Conservation (phyloP, 495 filamentous ascomycete species). For the Trichodelitschia bisporula region DNA sequence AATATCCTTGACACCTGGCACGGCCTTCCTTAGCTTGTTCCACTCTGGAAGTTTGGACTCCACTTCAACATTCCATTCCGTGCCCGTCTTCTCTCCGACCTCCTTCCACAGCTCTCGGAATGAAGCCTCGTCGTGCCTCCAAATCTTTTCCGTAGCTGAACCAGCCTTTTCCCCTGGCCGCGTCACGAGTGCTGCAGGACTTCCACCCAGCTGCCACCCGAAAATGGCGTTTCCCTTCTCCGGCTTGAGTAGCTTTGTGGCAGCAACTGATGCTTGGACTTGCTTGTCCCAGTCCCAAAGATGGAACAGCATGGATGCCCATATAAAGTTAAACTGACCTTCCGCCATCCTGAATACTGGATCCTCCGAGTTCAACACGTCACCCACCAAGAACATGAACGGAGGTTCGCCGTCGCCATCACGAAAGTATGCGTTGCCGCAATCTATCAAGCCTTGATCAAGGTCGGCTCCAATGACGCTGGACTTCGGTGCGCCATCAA, state of each 20-base stretch:
- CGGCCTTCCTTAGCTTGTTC: too few relatives aligned
- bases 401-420: neutral
- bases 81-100: neutral
- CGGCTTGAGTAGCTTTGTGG: neutral
- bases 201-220: neutral
- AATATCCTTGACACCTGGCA: too few relatives aligned
- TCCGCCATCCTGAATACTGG: neutral
- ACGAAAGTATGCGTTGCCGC: neutral
- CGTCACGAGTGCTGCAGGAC: neutral
- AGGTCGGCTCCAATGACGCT: neutral
- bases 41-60: neutral
- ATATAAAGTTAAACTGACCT: neutral
- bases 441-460: neutral
- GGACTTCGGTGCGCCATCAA: neutral
- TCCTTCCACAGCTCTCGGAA: neutral
- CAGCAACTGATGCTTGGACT: neutral
- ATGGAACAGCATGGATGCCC: neutral
- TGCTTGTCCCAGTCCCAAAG: conserved; percentile 1
- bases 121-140: neutral
- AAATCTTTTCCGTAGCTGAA: neutral
- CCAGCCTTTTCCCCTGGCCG: neutral
- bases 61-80: neutral
- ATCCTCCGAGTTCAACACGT: neutral
- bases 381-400: neutral
- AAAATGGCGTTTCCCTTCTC: neutral